Percentiles rank a stretch among this genome's conserved stretches.
These are phyloP conservation scores for Paralagenidium karlingii DNA, from an alignment of 352 stramenopile genomes.

Conservation along the genomic window DNA sequence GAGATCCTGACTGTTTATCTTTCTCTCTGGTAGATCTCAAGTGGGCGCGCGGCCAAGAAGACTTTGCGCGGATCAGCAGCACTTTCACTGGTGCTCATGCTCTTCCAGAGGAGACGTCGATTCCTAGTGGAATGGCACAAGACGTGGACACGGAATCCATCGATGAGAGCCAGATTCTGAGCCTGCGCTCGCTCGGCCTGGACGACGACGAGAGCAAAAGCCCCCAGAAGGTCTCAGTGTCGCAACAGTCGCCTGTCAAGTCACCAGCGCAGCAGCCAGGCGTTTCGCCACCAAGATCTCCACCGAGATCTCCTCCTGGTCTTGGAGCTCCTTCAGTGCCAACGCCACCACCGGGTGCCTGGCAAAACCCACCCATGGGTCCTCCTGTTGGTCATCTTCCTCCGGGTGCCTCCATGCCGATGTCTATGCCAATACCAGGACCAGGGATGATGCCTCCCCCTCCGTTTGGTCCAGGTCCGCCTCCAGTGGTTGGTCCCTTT, in stretches of 20 bases:
- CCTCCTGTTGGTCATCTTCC: too few relatives aligned
- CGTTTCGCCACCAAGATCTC: not conserved
- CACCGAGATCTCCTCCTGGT: conserved; percentile 2
- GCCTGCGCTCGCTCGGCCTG: conserved; percentile 44
- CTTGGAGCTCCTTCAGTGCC: conserved; percentile 6
- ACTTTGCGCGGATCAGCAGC: conserved; percentile 47
- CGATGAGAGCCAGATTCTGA: conserved; percentile 55
- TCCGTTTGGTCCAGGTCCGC: too few relatives aligned
- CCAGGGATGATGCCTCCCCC: too few relatives aligned
- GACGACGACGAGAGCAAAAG: conserved; percentile 43
- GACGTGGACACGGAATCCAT: conserved; percentile 35
- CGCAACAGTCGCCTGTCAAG: conserved; percentile 2
- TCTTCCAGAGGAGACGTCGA: not conserved
- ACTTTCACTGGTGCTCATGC: conserved; percentile 14
- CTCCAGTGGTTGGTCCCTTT: too few relatives aligned
- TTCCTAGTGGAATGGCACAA: conserved; percentile 3
- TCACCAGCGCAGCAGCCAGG: not conserved
- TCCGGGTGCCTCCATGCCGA: too few relatives aligned
- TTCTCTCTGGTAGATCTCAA: conserved; percentile 28
- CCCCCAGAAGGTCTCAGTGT: too few relatives aligned
- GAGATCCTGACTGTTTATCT: not conserved
- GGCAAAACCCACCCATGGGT: conserved; percentile 6
- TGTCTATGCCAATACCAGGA: too few relatives aligned
- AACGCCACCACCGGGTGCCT: conserved; percentile 11
- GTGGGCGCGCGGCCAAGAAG: conserved; percentile 63